These are phyloP conservation scores for Flaveria ramosissima DNA, from an alignment of 129 eudicot genomes.

Conservation along the genomic window DNA sequence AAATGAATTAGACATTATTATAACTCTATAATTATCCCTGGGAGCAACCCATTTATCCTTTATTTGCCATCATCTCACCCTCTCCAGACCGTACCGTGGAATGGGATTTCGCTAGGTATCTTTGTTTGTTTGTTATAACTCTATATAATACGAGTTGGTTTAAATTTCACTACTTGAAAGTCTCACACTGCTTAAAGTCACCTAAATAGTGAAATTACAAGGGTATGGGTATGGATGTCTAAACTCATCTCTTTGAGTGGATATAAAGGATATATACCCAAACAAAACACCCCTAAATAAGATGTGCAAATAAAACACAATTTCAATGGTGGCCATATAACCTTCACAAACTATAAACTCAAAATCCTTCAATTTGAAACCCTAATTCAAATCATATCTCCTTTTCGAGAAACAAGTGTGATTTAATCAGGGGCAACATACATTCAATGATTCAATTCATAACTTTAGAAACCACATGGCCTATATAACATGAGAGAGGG, in stretches of 20 bases:
- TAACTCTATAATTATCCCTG: too few species aligned
- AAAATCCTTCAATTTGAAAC: background rate
- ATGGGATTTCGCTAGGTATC: too few species aligned
- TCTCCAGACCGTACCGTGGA: too few species aligned
- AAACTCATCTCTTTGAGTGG: background rate
- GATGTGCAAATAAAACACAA: background rate
- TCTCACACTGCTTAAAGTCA: background rate
- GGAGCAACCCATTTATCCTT: too few species aligned
- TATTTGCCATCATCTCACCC: too few species aligned
- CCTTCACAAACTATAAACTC: background rate
- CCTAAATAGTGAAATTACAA: background rate
- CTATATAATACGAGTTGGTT: background rate
- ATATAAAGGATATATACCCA: too few species aligned
- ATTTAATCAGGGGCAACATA: background rate
- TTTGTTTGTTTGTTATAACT: too few species aligned
- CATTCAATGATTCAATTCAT: background rate
- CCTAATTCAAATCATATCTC: background rate
- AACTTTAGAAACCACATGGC: background rate
- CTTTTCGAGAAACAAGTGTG: background rate
- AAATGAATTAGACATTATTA: background rate
- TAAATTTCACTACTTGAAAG: background rate
- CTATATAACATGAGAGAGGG: slow-evolving; percentile 5
- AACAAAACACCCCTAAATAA: too few species aligned
- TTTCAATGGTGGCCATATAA: background rate
- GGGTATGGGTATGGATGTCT: background rate